phyloP scores from a whole-genome alignment of 176 grass and related monocot species.

The Areca catechu region DNA sequence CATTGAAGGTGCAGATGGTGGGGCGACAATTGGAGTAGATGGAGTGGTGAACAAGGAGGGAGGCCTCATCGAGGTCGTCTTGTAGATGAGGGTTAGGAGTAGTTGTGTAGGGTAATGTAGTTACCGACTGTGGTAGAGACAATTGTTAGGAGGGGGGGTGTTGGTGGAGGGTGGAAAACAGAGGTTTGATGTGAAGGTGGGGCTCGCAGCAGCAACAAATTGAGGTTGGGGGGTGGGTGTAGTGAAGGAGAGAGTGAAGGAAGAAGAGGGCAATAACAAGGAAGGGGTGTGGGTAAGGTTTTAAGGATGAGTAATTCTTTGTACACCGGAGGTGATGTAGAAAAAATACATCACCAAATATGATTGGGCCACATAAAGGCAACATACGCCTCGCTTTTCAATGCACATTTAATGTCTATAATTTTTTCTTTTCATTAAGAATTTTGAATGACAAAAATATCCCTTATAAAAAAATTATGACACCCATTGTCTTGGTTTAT shows the following conservation, averaged over 20 bases:
- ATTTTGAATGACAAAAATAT: no score
- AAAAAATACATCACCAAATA: no score
- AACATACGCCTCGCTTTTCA: no score
- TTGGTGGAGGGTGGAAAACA: not conserved
- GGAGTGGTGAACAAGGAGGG: conserved; percentile 75
- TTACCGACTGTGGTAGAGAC: no score
- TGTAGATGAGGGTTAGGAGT: conserved; percentile 53
- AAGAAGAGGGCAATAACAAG: conserved; percentile 26
- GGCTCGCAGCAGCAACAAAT: conserved; percentile 14
- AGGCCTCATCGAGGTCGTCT: conserved; percentile 65
- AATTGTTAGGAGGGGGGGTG: not conserved
- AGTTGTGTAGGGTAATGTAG: conserved; percentile 55
- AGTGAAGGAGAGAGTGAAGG: conserved; percentile 36
- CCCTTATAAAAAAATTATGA: no score
- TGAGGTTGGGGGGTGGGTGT: no score
- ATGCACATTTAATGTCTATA: no score
- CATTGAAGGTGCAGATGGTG: conserved; percentile 57
- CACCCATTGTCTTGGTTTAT: no score
- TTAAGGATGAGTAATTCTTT: no score
- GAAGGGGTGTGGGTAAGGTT: conserved; percentile 17
- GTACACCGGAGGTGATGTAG: no score
- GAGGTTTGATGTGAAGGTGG: conserved; percentile 10
- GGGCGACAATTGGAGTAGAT: conserved; percentile 94
- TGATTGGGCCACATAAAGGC: no score
- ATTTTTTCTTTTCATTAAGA: no score